A percentile compares a stretch with the other conserved stretches of the same genome.
Evolutionary conservation across 2,329 filamentous ascomycete genomes (phyloP).

Genomic region (Aspergillus aculeatus): DNA sequence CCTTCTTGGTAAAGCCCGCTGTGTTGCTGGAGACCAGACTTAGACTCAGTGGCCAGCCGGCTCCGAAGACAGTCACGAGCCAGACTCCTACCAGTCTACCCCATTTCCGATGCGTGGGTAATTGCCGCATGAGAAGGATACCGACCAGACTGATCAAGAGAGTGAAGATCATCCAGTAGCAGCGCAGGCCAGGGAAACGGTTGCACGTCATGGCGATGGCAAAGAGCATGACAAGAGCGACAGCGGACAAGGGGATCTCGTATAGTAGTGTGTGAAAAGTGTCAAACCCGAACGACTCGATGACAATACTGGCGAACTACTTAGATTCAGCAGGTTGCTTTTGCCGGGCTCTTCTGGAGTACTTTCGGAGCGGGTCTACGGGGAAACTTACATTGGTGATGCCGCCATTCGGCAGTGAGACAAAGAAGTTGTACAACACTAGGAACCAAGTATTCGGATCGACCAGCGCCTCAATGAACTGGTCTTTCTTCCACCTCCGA

Average conservation of each 20-base stretch:
- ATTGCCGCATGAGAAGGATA: conserved; percentile 26
- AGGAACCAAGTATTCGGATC: conserved; percentile 36
- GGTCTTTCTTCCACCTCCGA: conserved; percentile 17
- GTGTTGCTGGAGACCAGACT: conserved; percentile 31
- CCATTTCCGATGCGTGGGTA: conserved; percentile 18
- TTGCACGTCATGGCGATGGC: conserved; percentile 7
- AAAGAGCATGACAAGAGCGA: conserved; percentile 12
- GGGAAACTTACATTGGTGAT: conserved; percentile 18
- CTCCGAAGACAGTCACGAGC: conserved; percentile 27
- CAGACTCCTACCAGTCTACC: conserved; percentile 28
- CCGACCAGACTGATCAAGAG: conserved; percentile 18
- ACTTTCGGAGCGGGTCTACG: not conserved
- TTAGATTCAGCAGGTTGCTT: not conserved
- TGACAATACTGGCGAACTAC: conserved; percentile 19
- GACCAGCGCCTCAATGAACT: conserved; percentile 33
- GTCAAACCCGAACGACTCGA: conserved; percentile 19
- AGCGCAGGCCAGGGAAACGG: conserved; percentile 9
- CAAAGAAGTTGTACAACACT: conserved; percentile 27
- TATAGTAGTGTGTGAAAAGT: conserved; percentile 20
- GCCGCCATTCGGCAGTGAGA: conserved; percentile 31
- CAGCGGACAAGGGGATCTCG: conserved; percentile 11
- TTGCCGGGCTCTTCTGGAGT: too few relatives aligned
- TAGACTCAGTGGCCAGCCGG: conserved; percentile 31
- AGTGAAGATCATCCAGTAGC: conserved; percentile 7
- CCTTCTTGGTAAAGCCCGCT: conserved; percentile 33